Base-by-base conservation (phyloP, 2,329 filamentous ascomycete genomes). In the Colletotrichum noveboracense region DNA sequence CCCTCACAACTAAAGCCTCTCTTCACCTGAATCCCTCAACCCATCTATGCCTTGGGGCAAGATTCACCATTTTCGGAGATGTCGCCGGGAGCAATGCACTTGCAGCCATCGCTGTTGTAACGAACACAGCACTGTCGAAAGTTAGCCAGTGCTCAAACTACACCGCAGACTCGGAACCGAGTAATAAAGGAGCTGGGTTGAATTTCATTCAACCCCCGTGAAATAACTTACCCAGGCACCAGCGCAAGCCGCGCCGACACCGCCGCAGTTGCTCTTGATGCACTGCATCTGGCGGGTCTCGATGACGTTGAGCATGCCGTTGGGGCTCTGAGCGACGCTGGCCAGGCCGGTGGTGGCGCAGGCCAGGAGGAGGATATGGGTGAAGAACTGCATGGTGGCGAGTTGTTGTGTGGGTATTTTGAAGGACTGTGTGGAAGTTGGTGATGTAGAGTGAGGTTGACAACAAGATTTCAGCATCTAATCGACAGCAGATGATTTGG, bases 391-490 rank as follows among this genome's bases (percentile, higher is more conserved):
- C 56, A 60, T 52, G 43, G 4, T 52, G 43, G 43, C 43, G n/a
- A 13, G 43, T 52, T 52, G 43, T 48, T 0, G n/a, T 21, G n/a
- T 52, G 43, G 6, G 43, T 21, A 3, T 52, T 0, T 24, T 7
- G 6, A 52, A 24, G 43, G n/a, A 52, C 10, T 52, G 10, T 21
- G n/a, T 13, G 43, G 4, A 21, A 21, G 43, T 21, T 21, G 43
- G n/a, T 21, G 3, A 52, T 52, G 43, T 24, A 13, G 43, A 52
- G 4, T 13, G 43, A 48, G 6, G 13, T 34, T 36, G 34, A 21
- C 13, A 2, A 13, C n/a, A 21, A 24, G 43, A 21, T 0, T 52
- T 21, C 14, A 38, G 0, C 16, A 3, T 0, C 4, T 0, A 18
- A 38, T 0, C 10, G 10, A 52, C n/a, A 7, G n/a, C 12, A 13